Conservation (phyloP, 2,329 filamentous ascomycete species). For the Fusarium setosum region DNA sequence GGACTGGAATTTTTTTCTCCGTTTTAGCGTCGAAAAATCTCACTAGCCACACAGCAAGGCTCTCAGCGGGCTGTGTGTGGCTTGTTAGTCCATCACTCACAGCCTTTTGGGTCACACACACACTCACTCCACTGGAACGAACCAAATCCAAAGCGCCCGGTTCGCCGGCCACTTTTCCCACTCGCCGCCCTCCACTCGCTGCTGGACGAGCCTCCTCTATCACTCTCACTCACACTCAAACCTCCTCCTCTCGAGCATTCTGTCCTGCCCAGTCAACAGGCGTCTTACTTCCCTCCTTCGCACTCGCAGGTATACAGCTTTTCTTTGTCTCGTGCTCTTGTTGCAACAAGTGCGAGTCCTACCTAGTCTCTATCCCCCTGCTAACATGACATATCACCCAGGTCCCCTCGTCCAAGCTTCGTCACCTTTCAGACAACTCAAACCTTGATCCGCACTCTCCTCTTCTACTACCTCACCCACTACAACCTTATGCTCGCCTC, state of each 20-base stretch:
- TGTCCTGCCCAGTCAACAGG: background rate
- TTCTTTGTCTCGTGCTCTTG: background rate
- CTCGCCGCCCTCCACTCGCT: constrained; percentile 21
- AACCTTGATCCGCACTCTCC: constrained; percentile 10
- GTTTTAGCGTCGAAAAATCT: background rate
- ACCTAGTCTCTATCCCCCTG: background rate
- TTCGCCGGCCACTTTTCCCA: constrained; percentile 41
- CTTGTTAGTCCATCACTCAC: no score
- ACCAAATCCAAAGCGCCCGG: constrained; percentile 35
- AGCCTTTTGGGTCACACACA: no score
- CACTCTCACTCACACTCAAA: constrained; percentile 23
- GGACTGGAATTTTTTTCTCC: background rate
- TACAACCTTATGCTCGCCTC: background rate
- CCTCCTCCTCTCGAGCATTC: constrained; percentile 9
- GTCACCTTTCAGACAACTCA: constrained; percentile 14
- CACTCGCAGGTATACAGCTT: background rate
- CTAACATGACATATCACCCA: constrained; percentile 29
- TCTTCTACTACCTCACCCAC: background rate
- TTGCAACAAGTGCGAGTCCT: background rate
- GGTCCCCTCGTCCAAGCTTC: constrained; percentile 31
- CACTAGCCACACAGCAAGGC: constrained; percentile 7
- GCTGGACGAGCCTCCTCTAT: constrained; percentile 33
- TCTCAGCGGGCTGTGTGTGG: background rate
- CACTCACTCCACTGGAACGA: background rate
- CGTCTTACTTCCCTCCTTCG: background rate